These are phyloP conservation scores for Seiridium cupressi DNA, from an alignment of 2,329 filamentous ascomycete genomes.

Conservation along the genomic window DNA sequence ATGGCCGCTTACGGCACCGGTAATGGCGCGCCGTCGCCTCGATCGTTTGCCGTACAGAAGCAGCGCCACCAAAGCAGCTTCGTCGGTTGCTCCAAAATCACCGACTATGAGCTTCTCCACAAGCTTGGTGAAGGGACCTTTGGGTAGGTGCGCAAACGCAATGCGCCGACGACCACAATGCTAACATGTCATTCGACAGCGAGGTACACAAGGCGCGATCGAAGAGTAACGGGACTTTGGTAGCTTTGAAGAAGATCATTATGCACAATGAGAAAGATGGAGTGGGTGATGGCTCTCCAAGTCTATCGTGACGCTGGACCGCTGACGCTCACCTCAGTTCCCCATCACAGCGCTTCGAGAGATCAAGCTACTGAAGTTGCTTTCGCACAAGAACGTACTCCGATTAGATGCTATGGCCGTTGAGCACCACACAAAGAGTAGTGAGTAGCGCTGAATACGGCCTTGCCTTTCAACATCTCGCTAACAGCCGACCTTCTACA, in stretches of 20 bases:
- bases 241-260: conserved; percentile 96
- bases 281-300: conserved; percentile 44
- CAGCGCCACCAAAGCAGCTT: conserved; percentile 62
- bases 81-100: conserved; percentile 79
- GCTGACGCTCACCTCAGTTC: conserved; percentile 53
- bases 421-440: conserved; percentile 55
- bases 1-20: conserved; percentile 11
- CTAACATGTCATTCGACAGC: conserved; percentile 34
- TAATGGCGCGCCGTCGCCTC: conserved; percentile 45
- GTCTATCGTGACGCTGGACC: neutral
- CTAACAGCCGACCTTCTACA: conserved; percentile 30
- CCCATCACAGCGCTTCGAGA: conserved; percentile 97
- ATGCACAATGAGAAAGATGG: conserved; percentile 99
- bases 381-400: conserved; percentile 88
- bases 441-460: conserved; percentile 15
- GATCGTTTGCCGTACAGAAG: conserved; percentile 55
- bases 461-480: neutral
- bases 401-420: conserved; percentile 94
- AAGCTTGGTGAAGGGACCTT: conserved; percentile 96
- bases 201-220: conserved; percentile 90
- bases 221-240: conserved; percentile 68
- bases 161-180: neutral
- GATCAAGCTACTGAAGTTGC: conserved; percentile 93
- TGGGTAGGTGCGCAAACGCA: conserved; percentile 55
- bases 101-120: conserved; percentile 74